Conservation (phyloP, 345 rosid genomes). For the Eucalyptus fibrosa region DNA sequence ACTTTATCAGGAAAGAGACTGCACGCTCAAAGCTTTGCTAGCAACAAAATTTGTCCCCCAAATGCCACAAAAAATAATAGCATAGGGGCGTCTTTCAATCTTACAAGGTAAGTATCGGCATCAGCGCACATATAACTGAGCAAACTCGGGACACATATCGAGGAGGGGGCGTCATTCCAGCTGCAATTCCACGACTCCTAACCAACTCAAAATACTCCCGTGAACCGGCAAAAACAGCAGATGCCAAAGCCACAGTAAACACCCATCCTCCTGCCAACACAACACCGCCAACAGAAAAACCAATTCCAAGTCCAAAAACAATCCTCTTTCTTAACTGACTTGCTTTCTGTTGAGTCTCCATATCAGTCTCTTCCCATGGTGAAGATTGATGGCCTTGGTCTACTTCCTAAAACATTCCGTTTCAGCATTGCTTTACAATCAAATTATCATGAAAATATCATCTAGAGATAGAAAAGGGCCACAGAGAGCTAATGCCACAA, state of each 20-base stretch:
- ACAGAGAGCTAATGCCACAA: not conserved
- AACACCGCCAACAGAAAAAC: conserved; percentile 58
- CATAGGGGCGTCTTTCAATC: not conserved
- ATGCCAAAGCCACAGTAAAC: conserved; percentile 51
- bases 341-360: conserved; percentile 25
- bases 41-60: not conserved
- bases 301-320: conserved; percentile 73
- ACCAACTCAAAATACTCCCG: conserved; percentile 83
- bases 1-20: not conserved
- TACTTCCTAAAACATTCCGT: conserved; percentile 28
- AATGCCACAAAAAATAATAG: not conserved
- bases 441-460: not conserved
- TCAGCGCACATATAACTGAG: conserved; percentile 67
- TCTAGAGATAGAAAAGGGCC: not conserved
- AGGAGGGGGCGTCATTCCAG: conserved; percentile 97
- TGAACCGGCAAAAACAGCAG: conserved; percentile 62
- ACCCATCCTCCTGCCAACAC: conserved; percentile 88
- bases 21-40: not conserved
- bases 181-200: conserved; percentile 71
- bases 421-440: conserved; percentile 1
- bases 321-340: conserved; percentile 58
- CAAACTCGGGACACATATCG: conserved; percentile 81
- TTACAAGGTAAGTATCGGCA: conserved; percentile 85
- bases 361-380: conserved; percentile 9
- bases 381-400: conserved; percentile 17